phyloP scores from a whole-genome alignment of 768 basidiomycete species.

The Suillus fuscotomentosus region DNA sequence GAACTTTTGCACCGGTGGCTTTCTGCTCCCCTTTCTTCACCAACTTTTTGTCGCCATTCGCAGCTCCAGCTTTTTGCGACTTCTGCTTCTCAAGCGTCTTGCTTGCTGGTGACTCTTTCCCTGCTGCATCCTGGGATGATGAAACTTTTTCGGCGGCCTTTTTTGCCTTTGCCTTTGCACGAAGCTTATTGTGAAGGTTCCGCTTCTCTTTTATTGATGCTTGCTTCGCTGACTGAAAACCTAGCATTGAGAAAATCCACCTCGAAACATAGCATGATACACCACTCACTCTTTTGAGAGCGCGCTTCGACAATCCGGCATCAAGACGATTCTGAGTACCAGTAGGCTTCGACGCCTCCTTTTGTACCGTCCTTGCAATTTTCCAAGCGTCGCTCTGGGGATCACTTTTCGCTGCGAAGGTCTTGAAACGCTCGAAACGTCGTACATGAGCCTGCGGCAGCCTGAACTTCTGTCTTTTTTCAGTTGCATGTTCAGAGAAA shows the following conservation, averaged over 20 bases:
- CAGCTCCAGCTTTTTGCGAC: not conserved
- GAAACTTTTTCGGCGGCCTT: slow-evolving; percentile 12
- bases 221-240: slow-evolving; percentile 45
- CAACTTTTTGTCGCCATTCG: not conserved
- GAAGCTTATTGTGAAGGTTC: slow-evolving; percentile 44
- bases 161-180: slow-evolving; percentile 41
- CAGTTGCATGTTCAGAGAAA: not conserved
- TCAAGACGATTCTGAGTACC: not conserved
- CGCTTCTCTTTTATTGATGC: slow-evolving; percentile 46
- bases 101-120: not conserved
- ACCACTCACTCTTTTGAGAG: slow-evolving; percentile 57
- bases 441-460: slow-evolving; percentile 58
- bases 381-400: slow-evolving; percentile 49
- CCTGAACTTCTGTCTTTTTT: slow-evolving; percentile 5
- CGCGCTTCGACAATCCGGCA: slow-evolving; percentile 51
- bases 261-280: not conserved
- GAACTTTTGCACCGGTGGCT: not conserved
- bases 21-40: not conserved
- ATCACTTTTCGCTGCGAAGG: slow-evolving; percentile 38
- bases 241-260: not conserved
- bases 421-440: slow-evolving; percentile 51
- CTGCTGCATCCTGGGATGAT: not conserved
- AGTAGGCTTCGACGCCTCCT: not conserved
- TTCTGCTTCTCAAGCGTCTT: not conserved
- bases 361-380: slow-evolving; percentile 25